Conservation (phyloP, 2,329 filamentous ascomycete genomes). For the Coniochaeta pulveracea region DNA sequence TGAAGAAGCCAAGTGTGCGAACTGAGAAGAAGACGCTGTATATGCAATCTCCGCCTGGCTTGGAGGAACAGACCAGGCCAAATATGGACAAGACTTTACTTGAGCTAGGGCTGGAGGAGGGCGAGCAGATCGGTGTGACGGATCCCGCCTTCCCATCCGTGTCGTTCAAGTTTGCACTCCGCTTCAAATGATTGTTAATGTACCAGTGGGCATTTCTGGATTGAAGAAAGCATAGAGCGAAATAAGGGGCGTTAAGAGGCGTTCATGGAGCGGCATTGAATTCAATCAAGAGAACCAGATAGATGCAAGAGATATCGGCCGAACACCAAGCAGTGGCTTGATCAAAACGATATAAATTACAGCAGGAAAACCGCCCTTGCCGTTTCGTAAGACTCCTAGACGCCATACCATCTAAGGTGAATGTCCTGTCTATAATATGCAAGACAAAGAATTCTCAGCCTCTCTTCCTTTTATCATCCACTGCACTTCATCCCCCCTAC, state of each 20-base stretch:
- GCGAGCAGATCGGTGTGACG: slow-evolving; percentile 83
- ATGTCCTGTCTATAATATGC: slow-evolving; percentile 1
- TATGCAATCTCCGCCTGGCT: slow-evolving; percentile 69
- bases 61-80: slow-evolving; percentile 74
- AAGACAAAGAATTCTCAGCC: no score
- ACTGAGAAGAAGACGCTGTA: slow-evolving; percentile 75
- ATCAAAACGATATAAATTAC: neutral
- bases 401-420: neutral
- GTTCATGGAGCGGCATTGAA: no score
- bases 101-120: slow-evolving; percentile 62
- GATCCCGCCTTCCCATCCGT: slow-evolving; percentile 80
- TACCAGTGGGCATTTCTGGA: neutral
- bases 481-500: no score
- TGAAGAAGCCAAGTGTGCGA: slow-evolving; percentile 86
- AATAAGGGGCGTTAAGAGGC: no score
- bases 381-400: slow-evolving; percentile 3
- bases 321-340: no score
- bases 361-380: slow-evolving; percentile 1
- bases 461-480: no score
- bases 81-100: slow-evolving; percentile 70
- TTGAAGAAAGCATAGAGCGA: neutral
- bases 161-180: slow-evolving; percentile 46
- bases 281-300: no score
- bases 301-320: no score
- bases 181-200: slow-evolving; percentile 26